These are phyloP conservation scores for Dactylellina cionopaga DNA, from an alignment of 2,329 filamentous ascomycete genomes.

Conservation along the genomic window DNA sequence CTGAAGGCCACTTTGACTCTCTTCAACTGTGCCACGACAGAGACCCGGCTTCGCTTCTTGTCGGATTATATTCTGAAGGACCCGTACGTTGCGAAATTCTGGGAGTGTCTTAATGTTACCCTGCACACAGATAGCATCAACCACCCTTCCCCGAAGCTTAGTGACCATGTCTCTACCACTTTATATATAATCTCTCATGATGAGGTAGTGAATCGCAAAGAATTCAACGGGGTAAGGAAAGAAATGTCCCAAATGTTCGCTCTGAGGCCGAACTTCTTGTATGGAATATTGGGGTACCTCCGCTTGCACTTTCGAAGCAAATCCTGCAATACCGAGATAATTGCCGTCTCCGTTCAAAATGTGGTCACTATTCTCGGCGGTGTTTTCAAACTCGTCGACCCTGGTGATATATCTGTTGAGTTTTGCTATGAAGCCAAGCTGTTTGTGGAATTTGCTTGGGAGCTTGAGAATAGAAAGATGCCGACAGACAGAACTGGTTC, in stretches of 20 bases:
- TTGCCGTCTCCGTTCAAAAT: slow-evolving; percentile 8
- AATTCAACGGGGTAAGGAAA: slow-evolving; percentile 15
- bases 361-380: slow-evolving; percentile 27
- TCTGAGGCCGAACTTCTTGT: slow-evolving; percentile 21
- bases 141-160: slow-evolving; percentile 20
- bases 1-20: slow-evolving; percentile 12
- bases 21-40: slow-evolving; percentile 1
- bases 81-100: slow-evolving; percentile 14
- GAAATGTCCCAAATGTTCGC: slow-evolving; percentile 23
- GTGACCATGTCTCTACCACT: slow-evolving; percentile 23
- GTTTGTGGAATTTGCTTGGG: slow-evolving; percentile 16
- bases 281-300: slow-evolving; percentile 27
- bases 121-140: slow-evolving; percentile 27
- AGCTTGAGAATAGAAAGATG: slow-evolving; percentile 4
- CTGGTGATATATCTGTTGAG: slow-evolving; percentile 12
- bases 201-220: slow-evolving; percentile 7
- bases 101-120: slow-evolving; percentile 28
- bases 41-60: slow-evolving; percentile 18
- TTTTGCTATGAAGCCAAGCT: slow-evolving; percentile 26
- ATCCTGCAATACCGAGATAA: neutral
- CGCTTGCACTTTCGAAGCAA: neutral
- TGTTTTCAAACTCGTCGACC: slow-evolving; percentile 22
- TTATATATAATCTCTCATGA: slow-evolving; percentile 35
- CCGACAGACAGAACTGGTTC: neutral
- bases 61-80: slow-evolving; percentile 25